Percentiles rank a stretch among this genome's conserved stretches.
Conservation (phyloP, 768 basidiomycete species). For the Macrolepiota albuminosa region DNA sequence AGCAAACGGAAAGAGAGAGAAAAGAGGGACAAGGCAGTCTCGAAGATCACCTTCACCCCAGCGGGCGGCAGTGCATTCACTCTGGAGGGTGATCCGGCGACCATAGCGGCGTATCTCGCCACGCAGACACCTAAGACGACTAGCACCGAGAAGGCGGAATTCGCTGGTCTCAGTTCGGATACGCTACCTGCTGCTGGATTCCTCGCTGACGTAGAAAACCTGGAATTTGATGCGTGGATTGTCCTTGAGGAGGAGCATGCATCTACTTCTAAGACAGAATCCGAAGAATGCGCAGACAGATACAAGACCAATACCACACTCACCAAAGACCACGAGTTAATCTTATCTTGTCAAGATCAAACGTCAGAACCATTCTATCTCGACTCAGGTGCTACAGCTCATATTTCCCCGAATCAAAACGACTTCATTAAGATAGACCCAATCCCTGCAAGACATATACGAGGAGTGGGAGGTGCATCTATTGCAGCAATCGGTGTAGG, state of each 20-base stretch:
- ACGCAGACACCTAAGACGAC: background rate
- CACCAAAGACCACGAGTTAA: background rate
- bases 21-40: background rate
- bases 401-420: background rate
- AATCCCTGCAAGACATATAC: background rate
- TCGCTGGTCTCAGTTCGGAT: background rate
- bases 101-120: background rate
- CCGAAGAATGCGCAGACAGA: background rate
- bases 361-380: background rate
- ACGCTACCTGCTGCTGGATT: background rate
- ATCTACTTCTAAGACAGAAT: too few relatives aligned
- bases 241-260: background rate
- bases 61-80: background rate
- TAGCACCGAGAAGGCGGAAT: background rate
- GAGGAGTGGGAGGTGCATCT: background rate
- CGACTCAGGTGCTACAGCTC: background rate
- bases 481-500: background rate
- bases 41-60: background rate
- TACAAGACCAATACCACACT: background rate
- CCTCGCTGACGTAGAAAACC: background rate
- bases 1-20: background rate
- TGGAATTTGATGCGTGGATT: background rate
- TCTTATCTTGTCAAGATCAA: background rate
- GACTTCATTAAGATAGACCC: background rate
- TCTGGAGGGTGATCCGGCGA: background rate